These are phyloP conservation scores for Stenocarpella maydis DNA, from an alignment of 2,329 filamentous ascomycete species.

Conservation along the genomic window DNA sequence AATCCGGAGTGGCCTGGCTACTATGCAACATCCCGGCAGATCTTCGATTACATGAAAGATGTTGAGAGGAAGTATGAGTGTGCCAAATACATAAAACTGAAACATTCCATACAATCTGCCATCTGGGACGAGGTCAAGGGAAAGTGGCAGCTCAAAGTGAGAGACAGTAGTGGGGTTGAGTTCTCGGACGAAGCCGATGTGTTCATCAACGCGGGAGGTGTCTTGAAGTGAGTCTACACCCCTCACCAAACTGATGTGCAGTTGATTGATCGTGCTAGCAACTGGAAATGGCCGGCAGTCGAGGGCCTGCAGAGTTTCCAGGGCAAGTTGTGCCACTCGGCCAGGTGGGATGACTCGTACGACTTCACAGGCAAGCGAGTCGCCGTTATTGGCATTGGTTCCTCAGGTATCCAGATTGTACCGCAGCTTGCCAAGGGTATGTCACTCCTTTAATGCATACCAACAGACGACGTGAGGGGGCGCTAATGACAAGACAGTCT, in stretches of 20 bases:
- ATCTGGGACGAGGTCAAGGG: constrained; percentile 47
- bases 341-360: constrained; percentile 38
- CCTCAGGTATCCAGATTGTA: constrained; percentile 44
- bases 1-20: constrained; percentile 27
- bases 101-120: constrained; percentile 51
- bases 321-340: constrained; percentile 43
- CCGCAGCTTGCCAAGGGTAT: constrained; percentile 30
- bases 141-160: constrained; percentile 5
- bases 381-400: constrained; percentile 44
- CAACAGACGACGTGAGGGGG: neutral
- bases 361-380: constrained; percentile 27
- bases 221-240: neutral
- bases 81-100: constrained; percentile 53
- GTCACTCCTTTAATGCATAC: neutral
- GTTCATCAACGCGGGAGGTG: constrained; percentile 18
- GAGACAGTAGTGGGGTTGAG: neutral
- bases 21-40: constrained; percentile 40
- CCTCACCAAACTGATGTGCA: neutral
- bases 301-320: constrained; percentile 45
- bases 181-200: constrained; percentile 20
- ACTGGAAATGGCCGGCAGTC: constrained; percentile 40
- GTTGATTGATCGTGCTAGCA: neutral
- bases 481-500: neutral
- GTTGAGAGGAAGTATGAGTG: constrained; percentile 44
- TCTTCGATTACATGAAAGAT: constrained; percentile 44